Base-by-base conservation (phyloP, 176 grass and related monocot species). In the Pontederia crassipes region DNA sequence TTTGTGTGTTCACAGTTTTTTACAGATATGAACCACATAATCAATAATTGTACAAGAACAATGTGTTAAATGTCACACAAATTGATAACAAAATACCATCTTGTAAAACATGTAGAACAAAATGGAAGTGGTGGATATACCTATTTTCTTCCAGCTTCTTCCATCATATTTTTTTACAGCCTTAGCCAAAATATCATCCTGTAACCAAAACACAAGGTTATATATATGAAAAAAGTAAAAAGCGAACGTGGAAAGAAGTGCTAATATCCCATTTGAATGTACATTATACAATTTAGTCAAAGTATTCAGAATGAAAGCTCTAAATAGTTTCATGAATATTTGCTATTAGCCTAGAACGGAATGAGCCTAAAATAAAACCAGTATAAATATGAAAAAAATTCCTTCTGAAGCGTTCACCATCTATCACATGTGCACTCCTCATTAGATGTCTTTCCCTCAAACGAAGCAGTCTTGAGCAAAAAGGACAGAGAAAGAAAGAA, bases 121-220 rank as follows among this genome's bases (percentile, higher is more conserved):
- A 47, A 11, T 20, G 9, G 20, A 63, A 26, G 45, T 26, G 11
- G 10, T 2, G 5, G 14, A 20, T 32, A 11, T 66, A 66, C 64
- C 64, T 52, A 66, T 66, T n/a, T 13, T 66, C 48, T 66, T 66
- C 64, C 64, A 66, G 49, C 53, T 66, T 66, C 12, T 66, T 29
- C 64, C 64, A 53, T 66, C 49, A 28, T 32, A 66, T 53, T 52
- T 12, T 2, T 66, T 66, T n/a, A 66, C 64, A 66, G 24, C 24
- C n/a, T 27, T 53, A 29, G 49, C 2, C 49, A 66, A 66, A 35
- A 15, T 29, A 6, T 20, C 64, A 66, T 66, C 64, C 64, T 66
- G 64, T 66, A 18, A 66, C 26, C 6, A 52, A 52, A 66, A 28
- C 48, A 11, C 10, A 66, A 28, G 12, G 29, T 52, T 66, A 66